A percentile compares a stretch with the other conserved stretches of the same genome.
Conservation (phyloP, 257 asterid species). For the Scutellaria barbata region DNA sequence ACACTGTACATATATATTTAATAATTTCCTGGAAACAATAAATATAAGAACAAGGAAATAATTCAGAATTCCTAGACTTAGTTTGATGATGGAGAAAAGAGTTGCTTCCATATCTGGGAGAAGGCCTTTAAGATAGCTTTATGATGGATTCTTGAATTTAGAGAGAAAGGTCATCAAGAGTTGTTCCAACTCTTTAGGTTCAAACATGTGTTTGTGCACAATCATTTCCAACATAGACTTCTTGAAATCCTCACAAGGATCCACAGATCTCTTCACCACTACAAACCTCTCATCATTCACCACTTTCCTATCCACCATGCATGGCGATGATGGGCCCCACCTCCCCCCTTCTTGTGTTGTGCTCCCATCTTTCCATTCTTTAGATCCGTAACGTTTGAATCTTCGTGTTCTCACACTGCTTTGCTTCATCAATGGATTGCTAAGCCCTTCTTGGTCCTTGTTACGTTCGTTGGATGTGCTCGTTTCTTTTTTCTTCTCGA, state of each 20-base stretch:
- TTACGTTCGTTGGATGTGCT: slow-evolving; percentile 24
- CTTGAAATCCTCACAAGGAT: slow-evolving; percentile 81
- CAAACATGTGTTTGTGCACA: slow-evolving; percentile 65
- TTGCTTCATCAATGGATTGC: slow-evolving; percentile 9
- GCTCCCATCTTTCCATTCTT: slow-evolving; percentile 39
- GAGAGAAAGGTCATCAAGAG: slow-evolving; percentile 73
- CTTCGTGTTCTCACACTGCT: slow-evolving; percentile 32
- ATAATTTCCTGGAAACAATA: too few relatives aligned
- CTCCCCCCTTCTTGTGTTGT: neutral
- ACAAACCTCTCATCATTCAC: slow-evolving; percentile 49
- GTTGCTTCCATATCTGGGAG: slow-evolving; percentile 59
- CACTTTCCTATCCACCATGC: slow-evolving; percentile 37
- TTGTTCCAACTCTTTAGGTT: slow-evolving; percentile 63
- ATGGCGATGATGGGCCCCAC: slow-evolving; percentile 18
- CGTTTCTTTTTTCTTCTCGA: neutral
- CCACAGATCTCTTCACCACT: slow-evolving; percentile 66
- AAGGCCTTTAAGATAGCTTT: slow-evolving; percentile 73
- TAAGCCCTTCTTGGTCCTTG: neutral
- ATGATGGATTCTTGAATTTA: slow-evolving; percentile 69
- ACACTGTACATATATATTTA: too few relatives aligned
- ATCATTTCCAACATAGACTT: slow-evolving; percentile 82
- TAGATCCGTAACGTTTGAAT: slow-evolving; percentile 39
- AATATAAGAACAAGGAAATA: too few relatives aligned
- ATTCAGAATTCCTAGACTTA: neutral
- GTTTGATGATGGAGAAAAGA: slow-evolving; percentile 37